Evolutionary conservation across 2,329 filamentous ascomycete genomes (phyloP), one percentile per base, ranked within the genome.

Genomic region (Aspergillus terreus): DNA sequence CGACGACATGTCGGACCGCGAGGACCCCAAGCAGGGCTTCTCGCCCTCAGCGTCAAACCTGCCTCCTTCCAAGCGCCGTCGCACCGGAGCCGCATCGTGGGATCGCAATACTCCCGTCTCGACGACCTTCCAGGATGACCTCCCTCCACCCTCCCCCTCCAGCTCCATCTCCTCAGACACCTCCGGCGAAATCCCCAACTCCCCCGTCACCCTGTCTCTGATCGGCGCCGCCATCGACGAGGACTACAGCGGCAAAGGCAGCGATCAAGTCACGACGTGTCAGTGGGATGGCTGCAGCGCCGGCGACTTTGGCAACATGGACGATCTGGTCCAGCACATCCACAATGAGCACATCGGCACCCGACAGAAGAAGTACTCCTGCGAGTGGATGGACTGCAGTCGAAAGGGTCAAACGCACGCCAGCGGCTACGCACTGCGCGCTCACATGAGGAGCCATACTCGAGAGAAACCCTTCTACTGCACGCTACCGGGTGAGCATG

Each of bases 391-490:
- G 53, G 92, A 92, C 59, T 99, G 94, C 70, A 81, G 80, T 48
- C 78, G 92, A 55, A 97, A 96, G 75, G 90, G 91, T 53, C 84
- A 94, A 72, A 85, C 90, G 15, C 94, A 99, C 73, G 92, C 92
- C 1, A 96, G 91, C 64, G 94, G 90, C 2, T 99, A 99, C 74
- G 94, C 94, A 4, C 76, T 99, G 58, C 92, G 95, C 70, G 94
- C 94, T 9, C 94, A 99, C 67, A 96, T 99, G 92, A 82, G 94
- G 61, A 96, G 92, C 68, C 94, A 99, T 70, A 99, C 94, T 1
- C 83, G 94, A 66, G 94, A 99, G 78, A 99, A 99, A 75, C 94
- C 94, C 0, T 97, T 97, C 69, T 96, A 96, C 75, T 99, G 94
- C 72, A 89, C 91, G 27, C 74, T 99, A 38, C 94, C 94, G 51